A percentile compares a stretch with the other conserved stretches of the same genome.
Conservation (phyloP, 2,329 filamentous ascomycete genomes). For the Colletotrichum aenigma region DNA sequence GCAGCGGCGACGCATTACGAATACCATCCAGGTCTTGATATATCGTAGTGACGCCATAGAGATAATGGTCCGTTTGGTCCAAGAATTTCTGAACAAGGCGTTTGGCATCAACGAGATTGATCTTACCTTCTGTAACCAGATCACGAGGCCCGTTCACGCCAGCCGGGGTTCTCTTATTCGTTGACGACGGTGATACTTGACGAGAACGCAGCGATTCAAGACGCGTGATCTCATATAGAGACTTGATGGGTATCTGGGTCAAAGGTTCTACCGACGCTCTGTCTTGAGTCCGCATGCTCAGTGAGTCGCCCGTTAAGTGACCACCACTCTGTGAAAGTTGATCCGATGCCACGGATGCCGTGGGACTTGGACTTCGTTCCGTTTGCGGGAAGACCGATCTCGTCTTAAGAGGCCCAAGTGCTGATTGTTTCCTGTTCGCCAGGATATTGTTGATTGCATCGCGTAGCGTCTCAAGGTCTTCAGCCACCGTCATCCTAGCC, state of each 20-base stretch:
- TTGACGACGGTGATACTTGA: not conserved
- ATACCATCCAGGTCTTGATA: not conserved
- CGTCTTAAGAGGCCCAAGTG: not conserved
- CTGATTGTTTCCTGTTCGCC: not conserved
- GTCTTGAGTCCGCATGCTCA: not conserved
- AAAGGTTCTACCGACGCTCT: not conserved
- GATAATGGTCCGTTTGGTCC: not conserved
- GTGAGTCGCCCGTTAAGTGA: not conserved
- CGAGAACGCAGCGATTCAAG: not conserved
- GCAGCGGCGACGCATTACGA: not conserved
- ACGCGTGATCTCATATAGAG: not conserved
- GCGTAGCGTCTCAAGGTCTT: not conserved
- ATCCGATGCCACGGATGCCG: not conserved
- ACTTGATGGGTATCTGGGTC: not conserved
- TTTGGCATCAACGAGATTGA: not conserved
- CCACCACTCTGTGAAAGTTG: not conserved
- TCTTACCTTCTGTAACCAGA: not conserved
- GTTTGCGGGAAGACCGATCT: not conserved
- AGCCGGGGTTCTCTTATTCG: not conserved
- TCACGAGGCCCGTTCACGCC: not conserved
- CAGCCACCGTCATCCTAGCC: not conserved
- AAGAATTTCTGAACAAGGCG: not conserved
- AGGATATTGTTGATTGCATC: not conserved
- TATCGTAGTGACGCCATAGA: not conserved
- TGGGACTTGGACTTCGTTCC: not conserved